Conservation (phyloP, 2,329 filamentous ascomycete genomes). For the Dothistroma pini region DNA sequence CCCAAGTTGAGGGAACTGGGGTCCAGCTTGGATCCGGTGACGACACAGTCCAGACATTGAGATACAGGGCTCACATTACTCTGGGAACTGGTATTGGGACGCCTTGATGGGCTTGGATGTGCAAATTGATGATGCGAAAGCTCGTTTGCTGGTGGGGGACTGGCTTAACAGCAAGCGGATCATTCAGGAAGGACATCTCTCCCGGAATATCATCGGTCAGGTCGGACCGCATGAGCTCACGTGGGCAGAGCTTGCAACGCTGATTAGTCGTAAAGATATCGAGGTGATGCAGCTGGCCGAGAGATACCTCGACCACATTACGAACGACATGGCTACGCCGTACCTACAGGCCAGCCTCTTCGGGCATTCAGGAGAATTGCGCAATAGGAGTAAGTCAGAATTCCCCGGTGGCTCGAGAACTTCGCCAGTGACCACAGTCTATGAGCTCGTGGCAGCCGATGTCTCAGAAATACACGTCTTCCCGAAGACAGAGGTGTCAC, state of each 20-base stretch:
- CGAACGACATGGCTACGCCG: neutral
- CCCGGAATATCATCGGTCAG: no score
- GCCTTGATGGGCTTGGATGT: no score
- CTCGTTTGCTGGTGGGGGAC: no score
- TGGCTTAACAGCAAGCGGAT: no score
- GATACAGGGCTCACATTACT: no score
- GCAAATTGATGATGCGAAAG: no score
- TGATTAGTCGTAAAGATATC: no score
- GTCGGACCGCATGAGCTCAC: no score
- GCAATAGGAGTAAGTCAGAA: neutral
- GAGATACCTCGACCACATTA: neutral
- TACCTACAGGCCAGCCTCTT: neutral
- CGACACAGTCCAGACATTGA: neutral
- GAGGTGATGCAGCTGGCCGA: no score
- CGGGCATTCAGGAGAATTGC: neutral
- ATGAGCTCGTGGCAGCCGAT: neutral
- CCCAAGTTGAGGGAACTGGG: neutral
- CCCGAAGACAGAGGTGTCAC: neutral
- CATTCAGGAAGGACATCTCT: no score
- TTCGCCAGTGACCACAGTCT: neutral
- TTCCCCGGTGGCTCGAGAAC: neutral
- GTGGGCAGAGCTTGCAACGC: no score
- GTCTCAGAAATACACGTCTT: neutral
- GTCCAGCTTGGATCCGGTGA: neutral
- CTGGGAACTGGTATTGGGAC: no score